Conservation (phyloP, 495 filamentous ascomycete species). For the Podospora tetraspora region DNA sequence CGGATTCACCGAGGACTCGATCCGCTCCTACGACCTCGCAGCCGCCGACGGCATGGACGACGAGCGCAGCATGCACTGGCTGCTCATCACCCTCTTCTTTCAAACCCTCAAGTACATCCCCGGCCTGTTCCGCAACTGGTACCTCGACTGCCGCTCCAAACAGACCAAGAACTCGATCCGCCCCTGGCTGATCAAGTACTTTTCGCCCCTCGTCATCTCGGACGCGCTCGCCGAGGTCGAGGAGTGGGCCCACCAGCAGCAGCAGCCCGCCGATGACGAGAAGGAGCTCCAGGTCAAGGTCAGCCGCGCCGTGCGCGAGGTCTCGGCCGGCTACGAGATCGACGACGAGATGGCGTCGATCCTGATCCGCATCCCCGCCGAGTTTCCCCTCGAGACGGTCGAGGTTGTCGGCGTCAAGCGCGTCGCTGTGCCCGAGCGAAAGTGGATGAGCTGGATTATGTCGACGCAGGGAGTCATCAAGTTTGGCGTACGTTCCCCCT, state of each 20-base stretch:
- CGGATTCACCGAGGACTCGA: slow-evolving; percentile 51
- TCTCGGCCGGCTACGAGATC: slow-evolving; percentile 75
- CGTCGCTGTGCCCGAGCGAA: slow-evolving; percentile 80
- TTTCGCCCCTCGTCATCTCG: slow-evolving; percentile 74
- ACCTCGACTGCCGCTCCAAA: slow-evolving; percentile 68
- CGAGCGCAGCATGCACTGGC: slow-evolving; percentile 70
- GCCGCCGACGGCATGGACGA: slow-evolving; percentile 51
- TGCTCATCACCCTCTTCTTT: slow-evolving; percentile 83
- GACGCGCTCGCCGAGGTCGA: slow-evolving; percentile 65
- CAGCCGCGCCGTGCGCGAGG: slow-evolving; percentile 60
- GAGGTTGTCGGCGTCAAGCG: slow-evolving; percentile 71
- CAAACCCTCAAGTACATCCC: slow-evolving; percentile 69
- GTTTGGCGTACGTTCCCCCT: slow-evolving; percentile 56
- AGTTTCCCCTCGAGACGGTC: slow-evolving; percentile 75
- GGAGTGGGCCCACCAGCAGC: slow-evolving; percentile 61
- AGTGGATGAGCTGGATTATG: slow-evolving; percentile 81
- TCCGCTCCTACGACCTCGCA: slow-evolving; percentile 58
- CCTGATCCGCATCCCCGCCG: slow-evolving; percentile 66
- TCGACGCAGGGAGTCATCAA: slow-evolving; percentile 89
- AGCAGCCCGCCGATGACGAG: slow-evolving; percentile 54
- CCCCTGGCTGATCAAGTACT: slow-evolving; percentile 74
- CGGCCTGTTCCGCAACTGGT: slow-evolving; percentile 80
- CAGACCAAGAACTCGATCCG: slow-evolving; percentile 70
- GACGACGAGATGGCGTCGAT: slow-evolving; percentile 83
- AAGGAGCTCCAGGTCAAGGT: slow-evolving; percentile 69